A percentile compares a stretch with the other conserved stretches of the same genome.
These are phyloP conservation scores for Rhinocladiella mackenziei DNA, from an alignment of 2,329 filamentous ascomycete species.

Conservation along the genomic window DNA sequence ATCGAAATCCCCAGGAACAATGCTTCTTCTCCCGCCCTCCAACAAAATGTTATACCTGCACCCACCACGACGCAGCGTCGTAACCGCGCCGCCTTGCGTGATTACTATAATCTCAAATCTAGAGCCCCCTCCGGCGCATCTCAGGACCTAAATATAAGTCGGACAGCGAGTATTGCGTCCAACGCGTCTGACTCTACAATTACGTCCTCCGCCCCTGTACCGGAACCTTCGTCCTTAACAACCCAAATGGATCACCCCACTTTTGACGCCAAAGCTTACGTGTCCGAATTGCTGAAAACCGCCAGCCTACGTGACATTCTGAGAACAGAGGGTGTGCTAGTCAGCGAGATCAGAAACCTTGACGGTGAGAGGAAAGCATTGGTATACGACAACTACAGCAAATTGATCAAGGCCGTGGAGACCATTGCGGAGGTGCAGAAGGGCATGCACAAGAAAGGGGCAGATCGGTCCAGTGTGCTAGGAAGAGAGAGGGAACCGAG, in stretches of 20 bases:
- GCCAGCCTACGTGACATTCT: conserved; percentile 43
- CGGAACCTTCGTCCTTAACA: conserved; percentile 38
- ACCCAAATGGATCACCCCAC: conserved; percentile 64
- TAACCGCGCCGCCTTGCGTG: conserved; percentile 81
- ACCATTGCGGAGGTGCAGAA: conserved; percentile 71
- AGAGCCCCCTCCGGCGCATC: conserved; percentile 30
- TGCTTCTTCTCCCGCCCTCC: conserved; percentile 36
- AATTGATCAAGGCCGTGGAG: conserved; percentile 92
- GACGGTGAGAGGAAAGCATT: conserved; percentile 95
- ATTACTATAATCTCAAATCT: conserved; percentile 84
- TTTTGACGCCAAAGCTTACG: conserved; percentile 66
- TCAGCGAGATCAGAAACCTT: conserved; percentile 73
- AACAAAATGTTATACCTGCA: conserved; percentile 38
- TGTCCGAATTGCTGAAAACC: conserved; percentile 40
- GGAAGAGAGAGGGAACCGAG: conserved; percentile 8
- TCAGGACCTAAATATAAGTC: conserved; percentile 29
- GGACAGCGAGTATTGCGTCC: conserved; percentile 28
- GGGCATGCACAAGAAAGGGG: conserved; percentile 46
- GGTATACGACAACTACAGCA: conserved; percentile 98
- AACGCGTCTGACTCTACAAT: conserved; percentile 36
- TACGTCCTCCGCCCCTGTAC: conserved; percentile 39
- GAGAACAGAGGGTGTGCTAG: conserved; percentile 44
- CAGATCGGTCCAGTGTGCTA: conserved; percentile 32
- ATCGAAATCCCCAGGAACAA: conserved; percentile 56
- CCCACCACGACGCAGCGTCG: conserved; percentile 64